Percentiles rank a stretch among this genome's conserved stretches.
These are phyloP conservation scores for Solanum chaucha DNA, from an alignment of 257 asterid genomes.

Conservation along the genomic window DNA sequence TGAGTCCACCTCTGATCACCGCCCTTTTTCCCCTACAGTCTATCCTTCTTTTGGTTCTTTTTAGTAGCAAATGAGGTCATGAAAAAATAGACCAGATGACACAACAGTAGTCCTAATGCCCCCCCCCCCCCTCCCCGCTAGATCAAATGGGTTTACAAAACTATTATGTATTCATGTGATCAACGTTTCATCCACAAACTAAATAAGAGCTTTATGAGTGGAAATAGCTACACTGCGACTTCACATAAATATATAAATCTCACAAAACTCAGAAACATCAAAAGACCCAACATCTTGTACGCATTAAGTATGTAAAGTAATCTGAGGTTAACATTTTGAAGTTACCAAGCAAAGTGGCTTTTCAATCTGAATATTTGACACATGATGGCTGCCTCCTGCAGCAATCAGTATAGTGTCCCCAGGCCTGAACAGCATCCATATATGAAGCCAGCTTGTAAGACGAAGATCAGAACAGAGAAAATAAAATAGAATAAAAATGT, in stretches of 20 bases:
- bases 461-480: background rate
- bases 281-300: background rate
- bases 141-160: background rate
- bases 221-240: background rate
- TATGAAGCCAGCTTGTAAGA: background rate
- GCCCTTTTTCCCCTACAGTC: background rate
- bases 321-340: background rate
- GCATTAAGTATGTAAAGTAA: background rate
- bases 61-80: background rate
- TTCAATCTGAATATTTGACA: constrained; percentile 77
- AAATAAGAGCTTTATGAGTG: background rate
- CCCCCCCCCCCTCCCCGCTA: too few species aligned
- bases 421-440: constrained; percentile 51
- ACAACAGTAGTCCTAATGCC: background rate
- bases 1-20: background rate
- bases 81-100: background rate
- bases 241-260: background rate
- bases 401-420: constrained; percentile 93
- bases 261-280: background rate
- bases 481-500: background rate
- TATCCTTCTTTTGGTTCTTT: background rate
- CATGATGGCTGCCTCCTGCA: constrained; percentile 80
- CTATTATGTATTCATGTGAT: background rate
- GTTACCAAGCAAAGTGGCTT: constrained; percentile 93
- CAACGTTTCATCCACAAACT: background rate